Percentiles rank a stretch among this genome's conserved stretches.
These are phyloP conservation scores for slime mould (Dictyostelium discoideum) DNA, from an alignment of 78 protist species.

Conservation along the genomic window dicty_2.7 NC_007088.5:5407501-5408000, in stretches of 20 bases:
- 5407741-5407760: conserved; percentile 73
- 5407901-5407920: conserved; percentile 44
- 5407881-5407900: conserved; percentile 48
- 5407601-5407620: conserved; percentile 84
- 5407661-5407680: conserved; percentile 78
- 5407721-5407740: conserved; percentile 86
- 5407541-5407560: conserved; percentile 39
- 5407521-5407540: conserved; percentile 85
- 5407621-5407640: conserved; percentile 71
- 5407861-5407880: conserved; percentile 87
- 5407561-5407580: conserved; percentile 42
- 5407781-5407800: conserved; percentile 76
- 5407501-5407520: conserved; percentile 81
- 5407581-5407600: conserved; percentile 84
- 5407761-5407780: conserved; percentile 76
- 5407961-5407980: conserved; percentile 24
- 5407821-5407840: conserved; percentile 82
- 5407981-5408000: conserved; percentile 73
- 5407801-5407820: conserved; percentile 73
- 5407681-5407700: conserved; percentile 58
- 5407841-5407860: conserved; percentile 81
- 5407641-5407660: conserved; percentile 79
- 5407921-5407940: conserved; percentile 55
- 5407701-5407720: conserved; percentile 86
- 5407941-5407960: conserved; percentile 46